Evolutionary conservation across 2,329 filamentous ascomycete genomes (phyloP).

Genomic region (Neobulgaria alba): DNA sequence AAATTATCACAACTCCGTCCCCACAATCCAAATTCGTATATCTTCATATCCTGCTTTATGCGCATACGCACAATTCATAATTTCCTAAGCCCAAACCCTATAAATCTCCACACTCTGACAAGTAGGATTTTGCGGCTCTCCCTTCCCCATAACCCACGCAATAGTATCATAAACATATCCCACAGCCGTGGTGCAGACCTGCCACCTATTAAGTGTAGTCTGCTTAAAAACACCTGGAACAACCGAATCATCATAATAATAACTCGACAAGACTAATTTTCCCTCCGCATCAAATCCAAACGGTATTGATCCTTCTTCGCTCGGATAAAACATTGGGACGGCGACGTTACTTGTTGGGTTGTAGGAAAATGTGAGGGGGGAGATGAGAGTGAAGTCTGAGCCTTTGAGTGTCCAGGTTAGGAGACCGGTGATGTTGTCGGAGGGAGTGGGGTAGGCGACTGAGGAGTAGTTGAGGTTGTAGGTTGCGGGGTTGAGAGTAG

Average conservation of each 20-base stretch:
- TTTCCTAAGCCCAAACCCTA: not conserved
- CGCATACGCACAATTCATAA: no score
- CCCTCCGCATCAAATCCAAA: constrained; percentile 34
- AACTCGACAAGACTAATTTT: constrained; percentile 32
- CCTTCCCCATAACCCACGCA: constrained; percentile 29
- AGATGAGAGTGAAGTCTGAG: constrained; percentile 26
- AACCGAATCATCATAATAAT: constrained; percentile 31
- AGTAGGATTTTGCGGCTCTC: not conserved
- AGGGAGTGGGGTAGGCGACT: not conserved
- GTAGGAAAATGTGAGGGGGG: constrained; percentile 30
- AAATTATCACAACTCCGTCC: no score
- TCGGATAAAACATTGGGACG: constrained; percentile 32
- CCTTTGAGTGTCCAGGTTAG: constrained; percentile 20
- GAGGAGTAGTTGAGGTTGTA: constrained; percentile 1
- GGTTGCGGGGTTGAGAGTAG: not conserved
- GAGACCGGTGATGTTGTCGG: constrained; percentile 16
- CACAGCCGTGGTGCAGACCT: constrained; percentile 34
- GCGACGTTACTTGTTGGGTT: constrained; percentile 34
- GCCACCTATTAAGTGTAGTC: constrained; percentile 32
- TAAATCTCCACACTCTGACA: constrained; percentile 1
- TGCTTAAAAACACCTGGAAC: constrained; percentile 23
- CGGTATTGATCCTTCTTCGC: constrained; percentile 15
- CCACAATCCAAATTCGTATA: no score
- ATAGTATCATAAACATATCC: constrained; percentile 36
- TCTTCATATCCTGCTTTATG: no score